Evolutionary conservation across 2,329 filamentous ascomycete species (phyloP), one percentile per base, ranked within the genome.

Genomic region (Cryoendolithus antarcticus): DNA sequence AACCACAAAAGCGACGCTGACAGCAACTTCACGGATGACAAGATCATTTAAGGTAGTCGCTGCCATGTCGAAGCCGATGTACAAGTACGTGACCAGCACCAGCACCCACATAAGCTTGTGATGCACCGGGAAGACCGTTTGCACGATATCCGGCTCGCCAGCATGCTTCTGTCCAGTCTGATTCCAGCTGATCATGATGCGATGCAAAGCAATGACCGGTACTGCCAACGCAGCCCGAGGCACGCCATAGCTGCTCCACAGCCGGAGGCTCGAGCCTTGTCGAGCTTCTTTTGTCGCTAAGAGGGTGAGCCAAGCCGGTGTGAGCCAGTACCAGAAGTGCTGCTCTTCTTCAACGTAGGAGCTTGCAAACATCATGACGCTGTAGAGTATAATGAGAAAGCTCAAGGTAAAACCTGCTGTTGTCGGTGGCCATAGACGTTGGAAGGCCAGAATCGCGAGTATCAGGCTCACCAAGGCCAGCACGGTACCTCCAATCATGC

Each of bases 291-390:
- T 30, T 2, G 28, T 13, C 15, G 38, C 36, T 11, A 77, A 57
- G 1, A 53, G 30, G 4, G 47, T 34, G 33, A 69, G 61, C 83
- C 83, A 93, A 5, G 75, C 72, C 0, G 81, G 78, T 0, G 80
- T 74, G 1, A 76, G 63, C 86, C 89, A 96, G 62, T 98, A 96
- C 91, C 91, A 98, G 58, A 94, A 95, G 49, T 96, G 86, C 36
- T 98, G 91, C 59, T 98, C 91, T 62, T 98, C 91, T 61, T 98
- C 91, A 2, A 98, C 86, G 58, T 91, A 98, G 55, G 88, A 96
- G 57, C 85, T 94, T 7, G 88, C 89, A 62, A 96, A 96, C 88
- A 96, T 96, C 77, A 95, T 93, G 30, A 75, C 59, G 1, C 80
- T 77, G 55, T 96, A 94, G 4, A 69, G 52, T 2, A 54, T 10